Conservation (phyloP, 805 yeast genomes). For the Millerozyma miso region DNA sequence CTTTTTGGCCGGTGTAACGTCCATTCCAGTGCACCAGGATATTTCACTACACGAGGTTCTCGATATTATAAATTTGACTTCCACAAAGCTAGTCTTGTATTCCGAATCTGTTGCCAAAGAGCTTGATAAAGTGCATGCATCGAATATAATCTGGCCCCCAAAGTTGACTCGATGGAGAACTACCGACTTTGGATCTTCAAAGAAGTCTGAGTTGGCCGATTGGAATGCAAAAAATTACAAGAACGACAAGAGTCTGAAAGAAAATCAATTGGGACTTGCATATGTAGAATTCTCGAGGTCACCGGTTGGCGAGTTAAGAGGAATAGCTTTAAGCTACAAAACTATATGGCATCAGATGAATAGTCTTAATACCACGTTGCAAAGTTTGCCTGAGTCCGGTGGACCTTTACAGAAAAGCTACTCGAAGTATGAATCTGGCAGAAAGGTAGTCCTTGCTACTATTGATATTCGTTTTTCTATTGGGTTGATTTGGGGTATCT, state of each 20-base stretch:
- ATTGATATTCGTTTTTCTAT: slow-evolving; percentile 53
- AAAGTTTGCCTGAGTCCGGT: slow-evolving; percentile 59
- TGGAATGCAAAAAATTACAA: slow-evolving; percentile 19
- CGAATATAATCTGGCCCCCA: slow-evolving; percentile 62
- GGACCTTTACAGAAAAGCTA: slow-evolving; percentile 44
- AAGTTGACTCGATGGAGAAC: slow-evolving; percentile 78
- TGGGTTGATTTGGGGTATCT: slow-evolving; percentile 77
- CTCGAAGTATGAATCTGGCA: slow-evolving; percentile 31
- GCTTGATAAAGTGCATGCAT: slow-evolving; percentile 54
- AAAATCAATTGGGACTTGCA: slow-evolving; percentile 56
- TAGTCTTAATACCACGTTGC: slow-evolving; percentile 62
- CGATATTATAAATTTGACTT: slow-evolving; percentile 68
- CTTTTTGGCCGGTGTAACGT: slow-evolving; percentile 88
- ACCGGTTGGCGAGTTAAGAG: slow-evolving; percentile 86
- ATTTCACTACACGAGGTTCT: slow-evolving; percentile 64
- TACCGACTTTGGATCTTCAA: slow-evolving; percentile 72
- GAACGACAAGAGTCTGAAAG: slow-evolving; percentile 6
- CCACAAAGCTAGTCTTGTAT: slow-evolving; percentile 71
- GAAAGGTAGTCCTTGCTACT: slow-evolving; percentile 51
- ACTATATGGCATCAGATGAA: slow-evolving; percentile 88
- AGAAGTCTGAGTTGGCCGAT: slow-evolving; percentile 28
- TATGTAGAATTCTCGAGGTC: slow-evolving; percentile 90
- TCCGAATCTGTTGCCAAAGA: slow-evolving; percentile 76
- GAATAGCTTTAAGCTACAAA: slow-evolving; percentile 88
- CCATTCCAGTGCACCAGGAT: slow-evolving; percentile 85